Evolutionary conservation across 345 rosid genomes (phyloP).

Genomic region (Pugionium dolabratum): DNA sequence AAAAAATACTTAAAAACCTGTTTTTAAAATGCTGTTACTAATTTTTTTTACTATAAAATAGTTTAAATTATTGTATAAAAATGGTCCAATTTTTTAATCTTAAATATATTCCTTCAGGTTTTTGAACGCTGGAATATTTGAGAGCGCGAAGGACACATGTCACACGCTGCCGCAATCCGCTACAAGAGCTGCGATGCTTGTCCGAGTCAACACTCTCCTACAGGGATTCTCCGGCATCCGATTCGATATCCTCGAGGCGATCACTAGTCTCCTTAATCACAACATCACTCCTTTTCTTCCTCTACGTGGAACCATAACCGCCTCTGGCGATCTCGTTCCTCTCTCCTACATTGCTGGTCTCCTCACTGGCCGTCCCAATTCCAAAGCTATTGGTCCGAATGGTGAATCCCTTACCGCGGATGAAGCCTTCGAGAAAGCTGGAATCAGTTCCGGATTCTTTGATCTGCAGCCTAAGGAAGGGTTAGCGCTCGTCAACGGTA

Average conservation of each 20-base stretch:
- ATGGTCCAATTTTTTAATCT: constrained; percentile 2
- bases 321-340: constrained; percentile 78
- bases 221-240: constrained; percentile 78
- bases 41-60: background rate
- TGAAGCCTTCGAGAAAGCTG: constrained; percentile 55
- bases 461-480: constrained; percentile 78
- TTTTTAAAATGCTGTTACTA: too few species aligned
- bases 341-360: constrained; percentile 68
- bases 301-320: constrained; percentile 69
- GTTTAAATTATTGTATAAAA: background rate
- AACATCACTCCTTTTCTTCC: constrained; percentile 70
- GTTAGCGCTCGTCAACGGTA: constrained; percentile 69
- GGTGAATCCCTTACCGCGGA: constrained; percentile 45
- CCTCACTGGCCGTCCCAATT: constrained; percentile 63
- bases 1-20: too few species aligned
- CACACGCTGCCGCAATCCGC: constrained; percentile 61
- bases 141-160: constrained; percentile 53
- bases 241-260: constrained; percentile 72
- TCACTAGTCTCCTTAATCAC: constrained; percentile 57
- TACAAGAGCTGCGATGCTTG: constrained; percentile 77
- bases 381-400: constrained; percentile 57
- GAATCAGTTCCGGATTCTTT: constrained; percentile 52
- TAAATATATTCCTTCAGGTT: constrained; percentile 39
- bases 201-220: constrained; percentile 67
- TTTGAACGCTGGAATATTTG: constrained; percentile 76